Percentiles rank a stretch among this genome's conserved stretches.
Evolutionary conservation across 2,329 filamentous ascomycete species (phyloP).

Genomic region (Sporothrix protearum): DNA sequence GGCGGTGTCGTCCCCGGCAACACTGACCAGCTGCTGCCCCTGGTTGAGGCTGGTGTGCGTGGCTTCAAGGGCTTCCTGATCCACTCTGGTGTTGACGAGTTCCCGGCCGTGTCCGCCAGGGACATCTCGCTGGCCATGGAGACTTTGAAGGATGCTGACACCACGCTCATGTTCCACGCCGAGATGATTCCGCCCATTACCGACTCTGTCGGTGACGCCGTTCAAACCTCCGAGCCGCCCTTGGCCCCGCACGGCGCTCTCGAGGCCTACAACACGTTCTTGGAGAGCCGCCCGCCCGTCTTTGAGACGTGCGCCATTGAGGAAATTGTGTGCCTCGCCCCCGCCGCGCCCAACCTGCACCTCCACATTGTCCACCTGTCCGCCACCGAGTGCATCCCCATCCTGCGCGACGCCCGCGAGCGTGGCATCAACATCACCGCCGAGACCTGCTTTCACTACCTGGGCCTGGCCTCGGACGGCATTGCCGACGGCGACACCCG

Average conservation of each 20-base stretch:
- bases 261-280: conserved; percentile 81
- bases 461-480: conserved; percentile 76
- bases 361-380: conserved; percentile 93
- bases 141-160: conserved; percentile 74
- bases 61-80: conserved; percentile 98
- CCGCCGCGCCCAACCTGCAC: conserved; percentile 73
- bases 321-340: conserved; percentile 77
- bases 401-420: conserved; percentile 70
- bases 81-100: conserved; percentile 94
- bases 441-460: conserved; percentile 94
- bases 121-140: conserved; percentile 80
- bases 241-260: conserved; percentile 67
- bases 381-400: conserved; percentile 80
- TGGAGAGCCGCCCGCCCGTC: conserved; percentile 79
- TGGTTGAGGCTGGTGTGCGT: conserved; percentile 81
- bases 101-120: conserved; percentile 77
- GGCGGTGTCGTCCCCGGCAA: conserved; percentile 94
- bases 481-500: conserved; percentile 82
- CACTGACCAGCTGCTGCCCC: conserved; percentile 67
- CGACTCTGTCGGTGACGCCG: conserved; percentile 70
- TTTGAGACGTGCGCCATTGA: conserved; percentile 91
- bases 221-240: conserved; percentile 66
- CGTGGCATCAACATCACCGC: conserved; percentile 79
- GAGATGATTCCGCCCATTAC: conserved; percentile 93
- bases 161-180: conserved; percentile 97